phyloP scores from a whole-genome alignment of 768 basidiomycete species.

The Pisolithus sp. region DNA sequence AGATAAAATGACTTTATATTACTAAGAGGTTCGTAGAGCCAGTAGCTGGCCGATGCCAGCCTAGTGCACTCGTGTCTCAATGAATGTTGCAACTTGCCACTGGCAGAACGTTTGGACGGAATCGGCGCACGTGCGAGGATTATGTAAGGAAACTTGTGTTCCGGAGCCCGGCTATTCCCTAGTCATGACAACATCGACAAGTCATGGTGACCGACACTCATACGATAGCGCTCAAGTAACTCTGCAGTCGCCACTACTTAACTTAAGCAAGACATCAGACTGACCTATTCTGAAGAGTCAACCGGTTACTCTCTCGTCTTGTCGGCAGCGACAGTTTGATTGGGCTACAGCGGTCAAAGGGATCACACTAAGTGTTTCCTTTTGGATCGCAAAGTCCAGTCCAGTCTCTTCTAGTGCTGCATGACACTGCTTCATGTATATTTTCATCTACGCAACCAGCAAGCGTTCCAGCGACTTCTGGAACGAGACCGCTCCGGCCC shows the following conservation, averaged over 20 bases:
- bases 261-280: neutral
- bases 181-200: neutral
- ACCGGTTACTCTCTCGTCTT: neutral
- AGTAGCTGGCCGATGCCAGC: too few species aligned
- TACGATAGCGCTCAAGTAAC: neutral
- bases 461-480: conserved; percentile 71
- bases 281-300: neutral
- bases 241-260: too few species aligned
- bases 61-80: too few species aligned
- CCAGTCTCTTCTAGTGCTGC: conserved; percentile 24
- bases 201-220: neutral
- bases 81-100: too few species aligned
- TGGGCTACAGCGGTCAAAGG: conserved; percentile 19
- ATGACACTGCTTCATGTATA: conserved; percentile 81
- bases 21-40: too few species aligned
- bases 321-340: conserved; percentile 10
- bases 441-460: conserved; percentile 64
- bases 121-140: neutral
- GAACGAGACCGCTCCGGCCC: conserved; percentile 40
- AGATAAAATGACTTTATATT: too few species aligned
- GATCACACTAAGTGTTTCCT: conserved; percentile 20
- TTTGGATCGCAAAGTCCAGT: conserved; percentile 13
- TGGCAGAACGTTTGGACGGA: too few species aligned
- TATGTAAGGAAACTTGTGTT: neutral
- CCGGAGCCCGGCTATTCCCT: neutral